Base-by-base conservation (phyloP, 176 grass and related monocot species). In the Juncus effusus region DNA sequence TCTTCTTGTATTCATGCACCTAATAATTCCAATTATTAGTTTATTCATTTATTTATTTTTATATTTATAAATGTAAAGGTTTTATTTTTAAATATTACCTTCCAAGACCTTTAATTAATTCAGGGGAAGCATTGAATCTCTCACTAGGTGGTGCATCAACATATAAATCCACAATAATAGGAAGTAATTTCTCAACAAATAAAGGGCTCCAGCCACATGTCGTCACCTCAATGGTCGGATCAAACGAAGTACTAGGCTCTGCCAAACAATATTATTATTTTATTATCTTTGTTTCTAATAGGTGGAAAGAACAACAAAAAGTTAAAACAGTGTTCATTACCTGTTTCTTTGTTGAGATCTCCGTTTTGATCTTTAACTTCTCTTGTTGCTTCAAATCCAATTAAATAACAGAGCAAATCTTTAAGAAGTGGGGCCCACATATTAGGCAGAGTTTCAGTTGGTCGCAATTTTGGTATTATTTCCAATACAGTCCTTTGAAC, bases 1-100 rank as follows among this genome's bases (percentile, higher is more conserved):
- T 84, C 94, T 97, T 61, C 94, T 97, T 67, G 88, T 97, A 81
- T 67, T 92, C 94, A 97, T 97, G 76, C 88, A 97, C 84, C 94
- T 97, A 64, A 59, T 47, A 37, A 72, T 40, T 41, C 42, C 16
- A 59, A 28, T 61, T 35, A 7, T 47, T 47, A 47, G 41, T 45
- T 16, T 65, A 41, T 19, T 5, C 50, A 14, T 16, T 28, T 28
- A 28, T 28, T 6, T 70, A 56, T 56, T 56, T 37, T 56, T 7
- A 38, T 39, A 37, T 28, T 47, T 47, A 9, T 47, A 47, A 7
- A 54, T 13, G 38, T 59, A 63, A 50, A 38, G 62, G 42, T 8
- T 38, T 38, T 37, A 38, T 15, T 1, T 38, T 10, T 56, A 64
- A 16, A 63, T 6, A 54, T 82, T 84, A 97, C 94, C 94, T 97